Conservation (phyloP, 768 basidiomycete genomes). For the Pisolithus orientalis region DNA sequence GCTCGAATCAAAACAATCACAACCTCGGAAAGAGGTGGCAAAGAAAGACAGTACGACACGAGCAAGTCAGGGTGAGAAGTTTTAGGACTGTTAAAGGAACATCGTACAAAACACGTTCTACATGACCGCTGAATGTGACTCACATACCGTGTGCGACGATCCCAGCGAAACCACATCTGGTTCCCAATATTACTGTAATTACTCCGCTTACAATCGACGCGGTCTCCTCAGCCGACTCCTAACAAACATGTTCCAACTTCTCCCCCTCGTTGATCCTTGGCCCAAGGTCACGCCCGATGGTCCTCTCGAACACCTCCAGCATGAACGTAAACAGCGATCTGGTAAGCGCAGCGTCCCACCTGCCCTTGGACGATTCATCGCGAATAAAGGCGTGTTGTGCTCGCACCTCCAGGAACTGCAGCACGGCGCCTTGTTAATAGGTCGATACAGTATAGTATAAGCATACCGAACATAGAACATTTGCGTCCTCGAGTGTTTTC, state of each 20-base stretch:
- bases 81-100: too few relatives aligned
- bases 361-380: slow-evolving; percentile 85
- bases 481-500: slow-evolving; percentile 73
- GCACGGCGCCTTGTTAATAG: slow-evolving; percentile 1
- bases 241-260: slow-evolving; percentile 75
- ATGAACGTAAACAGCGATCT: slow-evolving; percentile 74
- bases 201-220: too few relatives aligned
- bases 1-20: not conserved
- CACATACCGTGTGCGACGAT: not conserved
- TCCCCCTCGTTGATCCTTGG: slow-evolving; percentile 41
- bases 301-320: slow-evolving; percentile 92
- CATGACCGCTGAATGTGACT: too few relatives aligned
- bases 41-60: too few relatives aligned
- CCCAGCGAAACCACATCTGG: not conserved
- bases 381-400: slow-evolving; percentile 97
- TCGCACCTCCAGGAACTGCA: slow-evolving; percentile 88
- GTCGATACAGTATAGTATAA: not conserved
- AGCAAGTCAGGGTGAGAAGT: too few relatives aligned
- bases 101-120: too few relatives aligned
- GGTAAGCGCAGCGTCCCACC: slow-evolving; percentile 93
- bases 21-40: too few relatives aligned
- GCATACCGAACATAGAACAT: slow-evolving; percentile 63
- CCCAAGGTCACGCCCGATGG: slow-evolving; percentile 80
- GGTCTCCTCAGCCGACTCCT: not conserved
- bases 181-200: not conserved